Conservation (phyloP, 2,329 filamentous ascomycete genomes). For the Pseudocercospora pini-densiflorae region DNA sequence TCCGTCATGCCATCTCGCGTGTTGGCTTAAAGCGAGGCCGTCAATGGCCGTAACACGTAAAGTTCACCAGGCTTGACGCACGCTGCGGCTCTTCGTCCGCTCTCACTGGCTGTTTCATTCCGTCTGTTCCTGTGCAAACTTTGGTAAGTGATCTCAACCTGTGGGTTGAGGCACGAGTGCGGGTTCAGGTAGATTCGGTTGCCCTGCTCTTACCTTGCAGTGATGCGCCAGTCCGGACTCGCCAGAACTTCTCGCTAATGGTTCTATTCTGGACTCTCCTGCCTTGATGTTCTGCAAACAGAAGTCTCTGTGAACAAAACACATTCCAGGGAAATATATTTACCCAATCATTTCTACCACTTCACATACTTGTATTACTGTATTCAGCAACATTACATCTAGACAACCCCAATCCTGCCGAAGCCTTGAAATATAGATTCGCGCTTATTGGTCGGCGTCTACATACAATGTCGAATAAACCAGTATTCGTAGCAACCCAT, state of each 20-base stretch:
- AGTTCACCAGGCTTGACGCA: slow-evolving; percentile 7
- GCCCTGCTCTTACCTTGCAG: neutral
- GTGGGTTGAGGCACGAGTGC: slow-evolving; percentile 20
- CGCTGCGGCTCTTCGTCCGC: neutral
- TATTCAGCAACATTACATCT: slow-evolving; percentile 1
- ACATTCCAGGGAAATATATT: neutral
- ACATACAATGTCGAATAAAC: slow-evolving; percentile 69
- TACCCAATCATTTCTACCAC: neutral
- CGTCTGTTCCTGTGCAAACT: slow-evolving; percentile 2
- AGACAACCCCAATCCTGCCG: neutral
- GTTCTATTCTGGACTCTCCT: neutral
- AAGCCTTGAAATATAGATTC: slow-evolving; percentile 23
- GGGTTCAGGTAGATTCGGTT: slow-evolving; percentile 7
- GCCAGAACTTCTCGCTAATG: neutral
- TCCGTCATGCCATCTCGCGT: slow-evolving; percentile 9
- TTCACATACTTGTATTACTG: neutral
- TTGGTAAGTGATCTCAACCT: slow-evolving; percentile 12
- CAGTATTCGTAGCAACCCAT: slow-evolving; percentile 92
- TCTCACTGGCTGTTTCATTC: neutral
- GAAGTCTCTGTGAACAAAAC: slow-evolving; percentile 2
- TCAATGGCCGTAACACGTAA: slow-evolving; percentile 2
- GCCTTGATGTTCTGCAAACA: slow-evolving; percentile 1
- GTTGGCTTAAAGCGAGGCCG: neutral
- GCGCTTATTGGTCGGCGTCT: slow-evolving; percentile 8
- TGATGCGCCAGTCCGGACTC: neutral